A percentile compares a stretch with the other conserved stretches of the same genome.
Conservation (phyloP, 106 monocot species). For the Acorus gramineus region DNA sequence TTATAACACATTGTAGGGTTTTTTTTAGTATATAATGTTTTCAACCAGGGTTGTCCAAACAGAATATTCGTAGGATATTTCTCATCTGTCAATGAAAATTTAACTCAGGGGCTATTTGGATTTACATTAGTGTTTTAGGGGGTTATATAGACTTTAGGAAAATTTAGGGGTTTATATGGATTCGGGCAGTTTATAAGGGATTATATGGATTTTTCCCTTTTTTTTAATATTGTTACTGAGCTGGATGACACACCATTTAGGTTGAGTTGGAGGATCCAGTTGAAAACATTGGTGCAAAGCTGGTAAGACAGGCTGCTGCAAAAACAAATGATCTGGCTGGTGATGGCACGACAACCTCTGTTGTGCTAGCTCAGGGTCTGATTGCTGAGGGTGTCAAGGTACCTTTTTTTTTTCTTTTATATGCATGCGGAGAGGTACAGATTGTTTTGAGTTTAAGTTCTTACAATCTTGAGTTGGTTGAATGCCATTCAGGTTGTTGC, state of each 20-base stretch:
- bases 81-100: no score
- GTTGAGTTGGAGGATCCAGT: slow-evolving; percentile 93
- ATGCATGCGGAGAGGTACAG: neutral
- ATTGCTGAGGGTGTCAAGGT: slow-evolving; percentile 95
- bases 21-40: no score
- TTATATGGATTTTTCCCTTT: neutral
- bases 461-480: neutral
- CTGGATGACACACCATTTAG: slow-evolving; percentile 9
- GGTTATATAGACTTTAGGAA: no score
- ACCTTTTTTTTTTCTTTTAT: neutral
- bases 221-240: neutral
- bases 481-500: slow-evolving; percentile 21
- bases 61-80: no score
- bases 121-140: no score
- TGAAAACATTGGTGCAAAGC: slow-evolving; percentile 94
- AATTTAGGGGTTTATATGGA: no score
- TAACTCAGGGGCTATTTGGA: no score
- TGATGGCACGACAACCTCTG: slow-evolving; percentile 94
- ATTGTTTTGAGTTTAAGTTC: neutral
- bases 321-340: slow-evolving; percentile 97
- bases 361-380: slow-evolving; percentile 92
- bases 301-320: slow-evolving; percentile 94
- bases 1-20: no score
- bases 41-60: no score
- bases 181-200: neutral